Percentiles rank a stretch among this genome's conserved stretches.
These are phyloP conservation scores for Thelephora terrestris DNA, from an alignment of 1,284 basidiomycete species.

Conservation along the genomic window DNA sequence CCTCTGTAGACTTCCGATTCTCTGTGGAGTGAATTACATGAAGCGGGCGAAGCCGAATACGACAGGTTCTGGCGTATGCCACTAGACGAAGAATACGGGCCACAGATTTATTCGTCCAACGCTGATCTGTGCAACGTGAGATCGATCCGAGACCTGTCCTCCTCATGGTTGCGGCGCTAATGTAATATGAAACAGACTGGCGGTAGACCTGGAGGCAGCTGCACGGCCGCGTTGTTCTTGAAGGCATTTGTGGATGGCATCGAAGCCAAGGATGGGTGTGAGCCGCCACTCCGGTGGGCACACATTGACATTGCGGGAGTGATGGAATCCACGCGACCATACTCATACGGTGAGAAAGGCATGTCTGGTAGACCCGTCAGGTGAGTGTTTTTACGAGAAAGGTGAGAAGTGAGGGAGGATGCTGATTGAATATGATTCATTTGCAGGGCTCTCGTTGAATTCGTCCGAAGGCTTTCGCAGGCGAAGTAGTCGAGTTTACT, in stretches of 20 bases:
- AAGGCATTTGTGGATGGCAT: conserved; percentile 75
- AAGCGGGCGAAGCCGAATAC: conserved; percentile 64
- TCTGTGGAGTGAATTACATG: conserved; percentile 65
- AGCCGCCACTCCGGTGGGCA: conserved; percentile 58
- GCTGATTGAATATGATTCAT: no score
- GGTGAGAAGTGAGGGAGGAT: neutral
- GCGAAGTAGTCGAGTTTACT: no score
- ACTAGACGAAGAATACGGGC: conserved; percentile 69
- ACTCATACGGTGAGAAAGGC: conserved; percentile 61
- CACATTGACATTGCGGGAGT: conserved; percentile 81
- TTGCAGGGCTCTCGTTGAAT: no score
- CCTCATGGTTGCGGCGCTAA: conserved; percentile 6
- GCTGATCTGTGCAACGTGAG: conserved; percentile 77
- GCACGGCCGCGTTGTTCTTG: conserved; percentile 84
- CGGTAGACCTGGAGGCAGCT: conserved; percentile 63
- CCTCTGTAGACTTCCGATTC: conserved; percentile 48
- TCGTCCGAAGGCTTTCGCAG: no score
- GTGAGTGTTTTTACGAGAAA: conserved; percentile 29
- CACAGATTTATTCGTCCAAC: conserved; percentile 70
- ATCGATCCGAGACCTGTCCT: conserved; percentile 6
- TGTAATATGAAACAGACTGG: conserved; percentile 38
- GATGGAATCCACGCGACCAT: conserved; percentile 59
- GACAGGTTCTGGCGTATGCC: conserved; percentile 85
- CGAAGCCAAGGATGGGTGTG: conserved; percentile 37
- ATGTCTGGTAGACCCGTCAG: conserved; percentile 77